A percentile compares a stretch with the other conserved stretches of the same genome.
Evolutionary conservation across 257 asterid species (phyloP).

Genomic region (Marsdenia floribunda): DNA sequence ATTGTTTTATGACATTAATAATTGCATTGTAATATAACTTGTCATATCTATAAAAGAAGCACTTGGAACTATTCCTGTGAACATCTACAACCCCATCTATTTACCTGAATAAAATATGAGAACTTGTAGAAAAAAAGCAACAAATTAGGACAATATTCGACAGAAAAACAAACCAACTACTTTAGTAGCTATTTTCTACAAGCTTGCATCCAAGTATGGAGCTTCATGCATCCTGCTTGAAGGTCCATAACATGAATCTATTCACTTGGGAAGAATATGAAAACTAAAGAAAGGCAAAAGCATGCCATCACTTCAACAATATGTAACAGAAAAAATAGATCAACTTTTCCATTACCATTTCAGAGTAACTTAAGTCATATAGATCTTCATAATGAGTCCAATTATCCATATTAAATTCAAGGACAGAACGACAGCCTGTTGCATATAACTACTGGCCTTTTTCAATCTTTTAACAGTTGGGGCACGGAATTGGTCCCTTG

Average conservation of each 20-base stretch:
- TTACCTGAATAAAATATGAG: neutral
- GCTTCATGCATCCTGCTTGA: neutral
- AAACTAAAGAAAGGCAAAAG: neutral
- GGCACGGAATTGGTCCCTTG: slow-evolving; percentile 99
- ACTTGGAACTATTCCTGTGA: neutral
- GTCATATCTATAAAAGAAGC: neutral
- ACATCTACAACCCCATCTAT: neutral
- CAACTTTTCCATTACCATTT: slow-evolving; percentile 52
- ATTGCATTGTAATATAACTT: neutral
- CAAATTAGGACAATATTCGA: neutral
- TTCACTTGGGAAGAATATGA: neutral
- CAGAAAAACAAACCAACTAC: slow-evolving; percentile 3
- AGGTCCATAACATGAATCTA: neutral
- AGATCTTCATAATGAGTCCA: slow-evolving; percentile 89
- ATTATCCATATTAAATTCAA: slow-evolving; percentile 86
- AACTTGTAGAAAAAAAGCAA: neutral
- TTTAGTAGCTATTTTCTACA: neutral
- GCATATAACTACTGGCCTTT: slow-evolving; percentile 98
- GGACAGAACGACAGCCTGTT: slow-evolving; percentile 66
- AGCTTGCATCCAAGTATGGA: neutral
- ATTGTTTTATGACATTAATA: neutral
- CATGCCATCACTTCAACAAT: neutral
- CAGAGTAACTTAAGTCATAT: slow-evolving; percentile 74
- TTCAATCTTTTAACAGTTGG: slow-evolving; percentile 95
- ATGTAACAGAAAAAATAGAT: neutral